Evolutionary conservation across 2,329 filamentous ascomycete genomes (phyloP).

Genomic region (Fusarium gaditjirri): DNA sequence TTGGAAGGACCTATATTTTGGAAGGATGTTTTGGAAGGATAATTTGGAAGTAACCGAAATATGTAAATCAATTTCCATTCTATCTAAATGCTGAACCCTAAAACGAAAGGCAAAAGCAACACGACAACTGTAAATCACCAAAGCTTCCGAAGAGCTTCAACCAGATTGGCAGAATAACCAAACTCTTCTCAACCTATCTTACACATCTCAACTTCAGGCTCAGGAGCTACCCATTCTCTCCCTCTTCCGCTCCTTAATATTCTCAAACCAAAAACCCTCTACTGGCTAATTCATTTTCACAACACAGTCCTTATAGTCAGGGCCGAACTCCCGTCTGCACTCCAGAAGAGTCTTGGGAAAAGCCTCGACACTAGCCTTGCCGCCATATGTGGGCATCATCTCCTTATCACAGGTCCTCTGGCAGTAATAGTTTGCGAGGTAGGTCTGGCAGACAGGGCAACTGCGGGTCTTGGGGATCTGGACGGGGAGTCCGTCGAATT

Average conservation of each 20-base stretch:
- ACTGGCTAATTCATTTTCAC: fast-evolving
- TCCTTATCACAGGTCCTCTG: neutral
- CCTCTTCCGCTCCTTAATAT: neutral
- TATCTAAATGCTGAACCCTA: neutral
- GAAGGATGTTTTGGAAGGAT: too few relatives aligned
- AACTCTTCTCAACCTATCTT: neutral
- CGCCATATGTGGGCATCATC: neutral
- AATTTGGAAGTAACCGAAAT: neutral
- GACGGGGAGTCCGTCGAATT: too few relatives aligned
- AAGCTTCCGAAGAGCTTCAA: neutral
- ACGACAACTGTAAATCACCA: neutral
- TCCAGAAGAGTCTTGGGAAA: neutral
- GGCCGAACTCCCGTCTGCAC: neutral
- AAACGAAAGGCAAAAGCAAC: neutral
- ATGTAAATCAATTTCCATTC: neutral
- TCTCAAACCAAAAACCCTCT: neutral
- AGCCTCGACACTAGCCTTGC: neutral
- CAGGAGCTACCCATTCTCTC: neutral
- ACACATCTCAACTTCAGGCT: neutral
- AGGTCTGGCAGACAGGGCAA: neutral
- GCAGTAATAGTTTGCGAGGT: neutral
- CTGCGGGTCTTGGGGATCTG: neutral
- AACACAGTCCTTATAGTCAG: neutral
- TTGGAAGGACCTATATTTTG: too few relatives aligned
- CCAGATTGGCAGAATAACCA: neutral